phyloP scores from a whole-genome alignment of 495 filamentous ascomycete species.

The Aspergillus ostianus region DNA sequence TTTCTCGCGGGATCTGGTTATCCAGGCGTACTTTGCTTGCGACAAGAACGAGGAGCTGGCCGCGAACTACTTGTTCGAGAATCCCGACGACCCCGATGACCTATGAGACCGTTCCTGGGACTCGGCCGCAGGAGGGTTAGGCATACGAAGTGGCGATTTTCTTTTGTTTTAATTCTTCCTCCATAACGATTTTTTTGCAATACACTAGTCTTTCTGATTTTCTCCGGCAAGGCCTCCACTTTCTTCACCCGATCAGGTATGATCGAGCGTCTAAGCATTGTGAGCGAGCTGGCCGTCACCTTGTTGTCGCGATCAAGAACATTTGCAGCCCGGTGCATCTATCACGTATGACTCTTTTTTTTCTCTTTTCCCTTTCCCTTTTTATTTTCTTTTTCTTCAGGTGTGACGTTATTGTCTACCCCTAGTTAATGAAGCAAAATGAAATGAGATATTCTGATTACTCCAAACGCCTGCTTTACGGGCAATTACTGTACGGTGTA shows the following conservation, averaged over 20 bases:
- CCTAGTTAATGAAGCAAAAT: slow-evolving; percentile 34
- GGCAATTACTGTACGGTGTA: neutral
- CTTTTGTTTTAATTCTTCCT: slow-evolving; percentile 15
- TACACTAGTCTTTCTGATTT: slow-evolving; percentile 5
- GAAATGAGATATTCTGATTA: slow-evolving; percentile 28
- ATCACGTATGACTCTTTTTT: neutral
- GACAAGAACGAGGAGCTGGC: slow-evolving; percentile 99
- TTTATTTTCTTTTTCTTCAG: slow-evolving; percentile 11
- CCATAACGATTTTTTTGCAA: slow-evolving; percentile 19
- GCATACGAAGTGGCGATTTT: neutral
- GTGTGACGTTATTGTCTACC: slow-evolving; percentile 31
- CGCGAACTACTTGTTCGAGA: slow-evolving; percentile 96
- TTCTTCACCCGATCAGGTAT: neutral
- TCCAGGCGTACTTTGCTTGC: slow-evolving; percentile 98
- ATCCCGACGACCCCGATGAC: slow-evolving; percentile 84
- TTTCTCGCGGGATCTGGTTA: slow-evolving; percentile 88
- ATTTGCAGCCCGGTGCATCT: neutral
- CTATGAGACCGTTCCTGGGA: slow-evolving; percentile 21
- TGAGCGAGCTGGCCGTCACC: neutral
- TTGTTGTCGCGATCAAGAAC: neutral
- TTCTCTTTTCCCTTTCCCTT: neutral
- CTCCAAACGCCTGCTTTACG: neutral
- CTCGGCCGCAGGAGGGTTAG: neutral
- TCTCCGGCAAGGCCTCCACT: neutral
- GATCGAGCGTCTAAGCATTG: neutral